A percentile compares a stretch with the other conserved stretches of the same genome.
Evolutionary conservation across 768 basidiomycete species (phyloP).

Genomic region (Gautieria morchelliformis): DNA sequence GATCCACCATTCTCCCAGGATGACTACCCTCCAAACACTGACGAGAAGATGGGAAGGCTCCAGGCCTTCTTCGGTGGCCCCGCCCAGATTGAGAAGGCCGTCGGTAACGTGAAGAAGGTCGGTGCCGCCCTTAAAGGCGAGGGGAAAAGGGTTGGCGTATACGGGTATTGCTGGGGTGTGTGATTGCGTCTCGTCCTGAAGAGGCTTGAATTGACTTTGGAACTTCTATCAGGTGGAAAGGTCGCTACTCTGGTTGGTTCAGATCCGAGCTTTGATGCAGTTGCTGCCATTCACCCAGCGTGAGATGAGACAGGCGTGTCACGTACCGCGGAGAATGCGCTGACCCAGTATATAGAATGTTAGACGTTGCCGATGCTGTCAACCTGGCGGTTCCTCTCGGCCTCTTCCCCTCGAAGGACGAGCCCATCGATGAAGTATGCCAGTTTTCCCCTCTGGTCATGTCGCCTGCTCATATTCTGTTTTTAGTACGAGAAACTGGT

Average conservation of each 20-base stretch:
- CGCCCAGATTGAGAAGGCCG: conserved; percentile 32
- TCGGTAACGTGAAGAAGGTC: conserved; percentile 33
- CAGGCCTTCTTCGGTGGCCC: conserved; percentile 50
- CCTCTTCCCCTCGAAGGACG: conserved; percentile 50
- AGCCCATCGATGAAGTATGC: conserved; percentile 45
- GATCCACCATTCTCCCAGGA: conserved; percentile 37
- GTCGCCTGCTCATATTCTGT: not conserved
- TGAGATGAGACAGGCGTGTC: too few relatives aligned
- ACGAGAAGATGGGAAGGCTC: conserved; percentile 40
- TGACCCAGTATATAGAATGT: conserved; percentile 29
- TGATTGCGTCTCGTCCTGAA: conserved; percentile 5
- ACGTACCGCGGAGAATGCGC: not conserved
- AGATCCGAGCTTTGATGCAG: conserved; percentile 36
- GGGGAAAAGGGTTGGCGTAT: conserved; percentile 37
- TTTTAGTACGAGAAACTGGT: conserved; percentile 41
- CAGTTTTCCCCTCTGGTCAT: not conserved
- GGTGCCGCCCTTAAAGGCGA: conserved; percentile 31
- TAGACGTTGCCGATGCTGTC: conserved; percentile 39
- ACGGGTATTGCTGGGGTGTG: conserved; percentile 51
- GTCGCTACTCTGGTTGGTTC: conserved; percentile 33
- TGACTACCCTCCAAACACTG: conserved; percentile 45
- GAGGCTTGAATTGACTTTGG: conserved; percentile 6
- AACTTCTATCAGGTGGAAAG: conserved; percentile 33
- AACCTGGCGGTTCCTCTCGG: conserved; percentile 43
- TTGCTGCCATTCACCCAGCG: conserved; percentile 51